A percentile compares a stretch with the other conserved stretches of the same genome.
phyloP scores from a whole-genome alignment of 768 basidiomycete genomes.

The Trametes maxima region DNA sequence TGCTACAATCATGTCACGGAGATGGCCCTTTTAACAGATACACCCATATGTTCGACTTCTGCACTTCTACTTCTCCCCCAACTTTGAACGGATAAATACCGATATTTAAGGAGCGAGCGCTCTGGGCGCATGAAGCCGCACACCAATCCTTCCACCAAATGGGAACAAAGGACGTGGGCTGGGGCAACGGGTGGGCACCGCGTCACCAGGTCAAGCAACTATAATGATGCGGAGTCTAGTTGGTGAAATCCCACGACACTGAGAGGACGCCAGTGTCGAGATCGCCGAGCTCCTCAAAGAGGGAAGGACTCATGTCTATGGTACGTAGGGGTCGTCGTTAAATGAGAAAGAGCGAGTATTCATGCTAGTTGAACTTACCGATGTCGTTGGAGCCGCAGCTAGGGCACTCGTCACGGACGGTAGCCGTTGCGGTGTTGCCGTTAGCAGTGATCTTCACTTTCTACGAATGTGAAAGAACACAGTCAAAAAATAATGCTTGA shows the following conservation, averaged over 20 bases:
- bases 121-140: conserved; percentile 1
- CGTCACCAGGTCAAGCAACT: neutral
- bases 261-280: conserved; percentile 52
- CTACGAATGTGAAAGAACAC: conserved; percentile 36
- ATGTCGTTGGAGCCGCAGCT: conserved; percentile 55
- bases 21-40: conserved; percentile 11
- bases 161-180: neutral
- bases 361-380: conserved; percentile 44
- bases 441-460: conserved; percentile 58
- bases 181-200: neutral
- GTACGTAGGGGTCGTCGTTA: neutral
- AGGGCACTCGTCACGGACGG: conserved; percentile 59
- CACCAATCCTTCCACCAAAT: conserved; percentile 5
- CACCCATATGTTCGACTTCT: conserved; percentile 6
- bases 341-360: neutral
- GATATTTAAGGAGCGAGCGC: conserved; percentile 4
- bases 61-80: neutral
- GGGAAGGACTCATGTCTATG: conserved; percentile 65
- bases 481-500: neutral
- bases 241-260: conserved; percentile 62
- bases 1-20: conserved; percentile 11
- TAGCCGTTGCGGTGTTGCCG: conserved; percentile 50
- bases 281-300: conserved; percentile 55
- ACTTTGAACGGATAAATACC: conserved; percentile 9
- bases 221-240: neutral